phyloP scores from a whole-genome alignment of 1,139 yeast genomes.

The Suzukiozyma palmioleophila region DNA sequence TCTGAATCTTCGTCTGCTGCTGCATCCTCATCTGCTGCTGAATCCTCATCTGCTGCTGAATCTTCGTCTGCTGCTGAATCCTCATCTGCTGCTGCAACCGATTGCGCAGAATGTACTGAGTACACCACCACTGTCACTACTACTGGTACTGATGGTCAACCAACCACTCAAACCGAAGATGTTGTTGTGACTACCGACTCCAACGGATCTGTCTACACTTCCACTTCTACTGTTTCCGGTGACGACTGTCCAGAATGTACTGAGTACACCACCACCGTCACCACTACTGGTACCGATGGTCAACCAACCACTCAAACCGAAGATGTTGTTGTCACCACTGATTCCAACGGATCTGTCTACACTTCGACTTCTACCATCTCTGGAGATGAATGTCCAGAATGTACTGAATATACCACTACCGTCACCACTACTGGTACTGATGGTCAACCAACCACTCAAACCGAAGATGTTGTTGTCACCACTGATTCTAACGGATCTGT shows the following conservation, averaged over 20 bases:
- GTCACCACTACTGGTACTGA: conserved; percentile 13
- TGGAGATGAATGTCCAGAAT: conserved; percentile 8
- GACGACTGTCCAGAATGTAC: conserved; percentile 1
- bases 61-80: not conserved
- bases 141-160: conserved; percentile 6
- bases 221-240: conserved; percentile 2
- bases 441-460: conserved; percentile 14
- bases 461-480: conserved; percentile 12
- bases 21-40: not conserved
- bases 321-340: conserved; percentile 4
- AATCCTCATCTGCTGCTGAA: not conserved
- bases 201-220: conserved; percentile 4
- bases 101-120: conserved; percentile 5
- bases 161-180: conserved; percentile 8
- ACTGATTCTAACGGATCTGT: conserved; percentile 11
- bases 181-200: conserved; percentile 8
- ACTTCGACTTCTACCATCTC: not conserved
- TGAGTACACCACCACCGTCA: conserved; percentile 8
- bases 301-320: conserved; percentile 5
- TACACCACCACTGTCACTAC: conserved; percentile 9
- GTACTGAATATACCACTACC: conserved; percentile 17
- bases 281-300: conserved; percentile 7
- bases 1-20: not conserved
- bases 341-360: conserved; percentile 1
- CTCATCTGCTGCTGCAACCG: too few species aligned